Evolutionary conservation across 179 eudicot species (phyloP).

Genomic region (Sideroxylon spinosum): DNA sequence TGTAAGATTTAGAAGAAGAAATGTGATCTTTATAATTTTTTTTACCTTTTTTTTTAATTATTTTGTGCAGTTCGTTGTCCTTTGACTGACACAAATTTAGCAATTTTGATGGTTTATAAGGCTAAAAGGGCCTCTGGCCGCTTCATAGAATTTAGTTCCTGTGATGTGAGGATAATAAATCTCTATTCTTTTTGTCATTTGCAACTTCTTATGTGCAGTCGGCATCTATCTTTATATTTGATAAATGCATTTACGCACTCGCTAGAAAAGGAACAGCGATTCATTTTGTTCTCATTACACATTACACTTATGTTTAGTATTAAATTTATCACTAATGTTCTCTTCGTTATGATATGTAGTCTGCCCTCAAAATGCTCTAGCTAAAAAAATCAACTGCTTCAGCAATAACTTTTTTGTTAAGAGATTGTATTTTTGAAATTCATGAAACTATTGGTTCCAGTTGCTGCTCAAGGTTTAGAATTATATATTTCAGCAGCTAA

Average conservation of each 20-base stretch:
- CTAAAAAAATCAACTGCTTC: no score
- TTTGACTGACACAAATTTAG: background rate
- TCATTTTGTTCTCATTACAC: background rate
- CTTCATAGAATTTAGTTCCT: background rate
- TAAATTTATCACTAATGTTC: no score
- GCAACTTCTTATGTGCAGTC: no score
- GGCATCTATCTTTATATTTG: background rate
- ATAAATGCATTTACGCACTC: background rate
- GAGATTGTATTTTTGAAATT: background rate
- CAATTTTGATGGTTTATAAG: background rate
- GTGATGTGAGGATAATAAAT: background rate
- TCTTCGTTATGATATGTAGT: no score
- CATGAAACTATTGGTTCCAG: background rate
- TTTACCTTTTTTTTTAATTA: background rate
- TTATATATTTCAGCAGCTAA: background rate
- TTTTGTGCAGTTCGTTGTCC: background rate
- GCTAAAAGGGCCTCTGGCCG: background rate
- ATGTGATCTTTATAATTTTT: background rate
- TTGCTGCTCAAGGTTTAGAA: background rate
- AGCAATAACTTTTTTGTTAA: background rate
- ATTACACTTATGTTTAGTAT: background rate
- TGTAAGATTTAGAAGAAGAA: no score
- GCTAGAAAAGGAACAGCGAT: background rate
- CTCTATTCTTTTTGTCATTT: background rate
- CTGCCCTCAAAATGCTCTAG: no score